Evolutionary conservation across 306 rosid genomes (phyloP), one percentile per base, ranked within the genome.

Genomic region (Ormosia emarginata): DNA sequence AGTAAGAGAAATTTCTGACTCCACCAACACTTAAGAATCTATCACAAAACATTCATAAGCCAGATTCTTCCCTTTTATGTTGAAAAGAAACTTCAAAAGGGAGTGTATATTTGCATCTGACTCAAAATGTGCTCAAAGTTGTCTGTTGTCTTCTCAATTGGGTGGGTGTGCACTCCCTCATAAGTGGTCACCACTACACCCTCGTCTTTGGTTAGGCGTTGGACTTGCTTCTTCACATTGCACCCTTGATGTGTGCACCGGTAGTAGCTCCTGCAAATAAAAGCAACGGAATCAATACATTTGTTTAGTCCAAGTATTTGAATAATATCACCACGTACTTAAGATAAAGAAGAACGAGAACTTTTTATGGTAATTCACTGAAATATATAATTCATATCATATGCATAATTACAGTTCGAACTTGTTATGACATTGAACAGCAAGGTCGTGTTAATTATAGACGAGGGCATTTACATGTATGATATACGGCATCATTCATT

Each of bases 141-240:
- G 18, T 92, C 97, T 0, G 92, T 81, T n/a, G 94, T 87, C 74
- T 90, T 91, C 77, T 90, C 89, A 29, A 90, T 89, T 18, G 95
- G 92, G 79, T 95, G 98, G 3, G 87, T 86, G 89, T 95, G 98
- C 47, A 87, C 91, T 36, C 98, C 97, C 78, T 95, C 98, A 50
- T 95, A 95, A 5, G 98, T 93, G 8, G 97, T 95, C 84, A 93
- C 97, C 63, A 95, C 98, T 33, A 91, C 79, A 6, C 93, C 95
- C 86, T 93, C 98, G 13, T 95, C 98, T 83, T 85, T 87, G 11
- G 90, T 93, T 69, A 93, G 82, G 40, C 98, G 85, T 73, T 95
- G 98, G 0, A 95, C 98, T 90, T 95, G 98, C 79, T 95, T 95
- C 90, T 95, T 95, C 71, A 95, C 98, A 61, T 91, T 89, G 88